Evolutionary conservation across 2,329 filamentous ascomycete genomes (phyloP), one percentile per base, ranked within the genome.

Genomic region (Rasamsonia emersonii): DNA sequence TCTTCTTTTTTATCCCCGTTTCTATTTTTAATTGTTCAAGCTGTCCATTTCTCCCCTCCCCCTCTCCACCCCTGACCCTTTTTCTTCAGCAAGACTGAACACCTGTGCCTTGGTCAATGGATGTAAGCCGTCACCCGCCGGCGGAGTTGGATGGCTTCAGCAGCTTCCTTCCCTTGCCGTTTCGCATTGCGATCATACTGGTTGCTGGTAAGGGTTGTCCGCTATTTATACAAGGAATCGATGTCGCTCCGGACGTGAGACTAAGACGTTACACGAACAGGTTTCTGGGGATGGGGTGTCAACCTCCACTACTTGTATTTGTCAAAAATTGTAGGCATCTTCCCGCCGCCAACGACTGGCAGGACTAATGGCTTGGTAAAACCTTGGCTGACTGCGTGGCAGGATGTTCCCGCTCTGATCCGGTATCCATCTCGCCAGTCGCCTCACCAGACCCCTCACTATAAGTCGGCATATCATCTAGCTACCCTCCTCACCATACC

Each of bases 241-340:
- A 14, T 24, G 16, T 21, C 13, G 24, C 4, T 9, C 24, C 17
- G 18, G 25, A 13, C 14, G 9, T 29, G 19, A 19, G 9, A 23
- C 25, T 37, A 31, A 35, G 31, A 26, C 14, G 30, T 38, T 46
- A 37, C 19, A 42, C 34, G 18, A 19, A 27, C 44, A 93, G 86
- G 85, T 46, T 79, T 93, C 51, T 96, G 89, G 89, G 86, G 85
- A 56, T 98, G 89, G 86, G 86, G 81, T 44, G 61, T 82, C 47
- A 96, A 95, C 64, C 75, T 96, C 24, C 86, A 95, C 55, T 88
- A 85, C 62, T 77, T 96, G 38, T 71, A 80, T 49, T 62, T 76
- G 37, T 68, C 78, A 50, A 82, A 82, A 54, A 93, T 98, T 64
- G 75, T 77, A 59, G 39, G 68, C 55, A 28, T 23, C 17, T 30